phyloP scores from a whole-genome alignment of 371 early-diverging fungal genomes.

The Mucor mucedo region DNA sequence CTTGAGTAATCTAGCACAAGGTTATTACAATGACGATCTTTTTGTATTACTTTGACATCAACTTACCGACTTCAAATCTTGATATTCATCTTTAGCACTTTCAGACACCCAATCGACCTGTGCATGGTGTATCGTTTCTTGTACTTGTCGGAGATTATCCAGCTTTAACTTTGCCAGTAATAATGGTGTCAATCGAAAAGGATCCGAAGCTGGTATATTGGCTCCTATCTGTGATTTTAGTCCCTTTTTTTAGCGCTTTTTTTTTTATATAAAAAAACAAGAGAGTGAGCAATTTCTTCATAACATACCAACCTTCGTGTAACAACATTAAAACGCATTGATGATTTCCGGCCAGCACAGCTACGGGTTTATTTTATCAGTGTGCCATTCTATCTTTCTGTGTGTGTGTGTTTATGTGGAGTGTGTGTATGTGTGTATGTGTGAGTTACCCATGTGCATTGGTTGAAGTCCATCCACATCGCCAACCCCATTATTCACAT shows the following conservation, averaged over 20 bases:
- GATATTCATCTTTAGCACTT: slow-evolving; percentile 40
- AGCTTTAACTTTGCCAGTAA: slow-evolving; percentile 51
- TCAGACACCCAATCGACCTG: slow-evolving; percentile 18
- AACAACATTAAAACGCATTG: slow-evolving; percentile 52
- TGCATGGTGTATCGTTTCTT: slow-evolving; percentile 9
- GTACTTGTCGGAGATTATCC: slow-evolving; percentile 46
- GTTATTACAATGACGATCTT: background rate
- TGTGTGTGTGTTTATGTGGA: background rate
- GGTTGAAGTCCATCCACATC: slow-evolving; percentile 54
- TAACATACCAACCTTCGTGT: slow-evolving; percentile 44
- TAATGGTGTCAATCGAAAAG: slow-evolving; percentile 53
- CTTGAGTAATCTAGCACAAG: slow-evolving; percentile 43
- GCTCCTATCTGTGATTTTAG: slow-evolving; percentile 30
- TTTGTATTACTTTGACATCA: background rate
- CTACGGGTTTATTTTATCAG: slow-evolving; percentile 21
- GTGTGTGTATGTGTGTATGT: background rate
- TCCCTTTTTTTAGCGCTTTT: background rate
- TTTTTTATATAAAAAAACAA: background rate
- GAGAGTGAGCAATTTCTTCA: background rate
- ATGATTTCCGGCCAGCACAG: slow-evolving; percentile 52
- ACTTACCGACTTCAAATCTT: slow-evolving; percentile 45
- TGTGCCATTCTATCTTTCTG: background rate
- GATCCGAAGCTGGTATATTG: slow-evolving; percentile 51
- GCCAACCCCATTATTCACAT: slow-evolving; percentile 57
- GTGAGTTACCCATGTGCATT: slow-evolving; percentile 50